These are phyloP conservation scores for Cynanchum wilfordii DNA, from an alignment of 257 asterid genomes.

Conservation along the genomic window DNA sequence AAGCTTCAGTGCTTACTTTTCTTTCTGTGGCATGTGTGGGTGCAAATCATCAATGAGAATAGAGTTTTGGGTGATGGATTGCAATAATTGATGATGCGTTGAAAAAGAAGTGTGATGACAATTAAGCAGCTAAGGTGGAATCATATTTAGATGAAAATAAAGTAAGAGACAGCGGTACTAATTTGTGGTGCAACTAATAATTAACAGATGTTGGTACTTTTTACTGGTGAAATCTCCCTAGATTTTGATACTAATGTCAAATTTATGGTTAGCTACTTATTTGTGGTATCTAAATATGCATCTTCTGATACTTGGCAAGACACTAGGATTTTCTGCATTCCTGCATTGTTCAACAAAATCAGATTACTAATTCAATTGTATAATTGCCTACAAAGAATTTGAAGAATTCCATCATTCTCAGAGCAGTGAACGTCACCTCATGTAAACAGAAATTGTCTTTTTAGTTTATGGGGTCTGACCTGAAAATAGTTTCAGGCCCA, in stretches of 20 bases:
- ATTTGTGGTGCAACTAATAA: background rate
- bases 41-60: background rate
- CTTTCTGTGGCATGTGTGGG: background rate
- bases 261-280: background rate
- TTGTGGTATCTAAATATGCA: background rate
- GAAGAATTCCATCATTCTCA: background rate
- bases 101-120: background rate
- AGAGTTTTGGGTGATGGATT: background rate
- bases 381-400: background rate
- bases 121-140: background rate
- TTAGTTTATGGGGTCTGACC: background rate
- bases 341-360: background rate
- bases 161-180: background rate
- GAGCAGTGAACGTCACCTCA: background rate
- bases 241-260: background rate
- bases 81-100: background rate
- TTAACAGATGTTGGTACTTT: background rate
- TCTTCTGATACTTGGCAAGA: background rate
- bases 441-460: background rate
- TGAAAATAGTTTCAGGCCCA: background rate
- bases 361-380: background rate
- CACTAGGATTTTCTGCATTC: background rate
- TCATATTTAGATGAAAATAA: background rate
- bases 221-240: background rate
- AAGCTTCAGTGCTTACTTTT: background rate